These are phyloP conservation scores for Postia placenta DNA, from an alignment of 768 basidiomycete genomes.

Conservation along the genomic window DNA sequence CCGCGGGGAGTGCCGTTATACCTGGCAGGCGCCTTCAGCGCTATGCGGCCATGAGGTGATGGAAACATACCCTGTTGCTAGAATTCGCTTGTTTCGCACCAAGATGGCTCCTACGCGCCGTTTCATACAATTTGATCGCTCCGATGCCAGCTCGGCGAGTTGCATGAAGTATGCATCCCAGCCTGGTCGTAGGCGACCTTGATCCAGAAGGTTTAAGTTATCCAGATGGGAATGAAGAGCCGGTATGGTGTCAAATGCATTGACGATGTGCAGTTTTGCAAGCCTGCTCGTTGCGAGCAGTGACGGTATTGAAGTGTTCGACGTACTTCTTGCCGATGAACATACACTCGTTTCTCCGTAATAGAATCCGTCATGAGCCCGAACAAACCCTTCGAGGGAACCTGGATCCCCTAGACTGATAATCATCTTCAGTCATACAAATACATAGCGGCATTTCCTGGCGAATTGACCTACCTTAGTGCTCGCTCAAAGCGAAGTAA, in stretches of 20 bases:
- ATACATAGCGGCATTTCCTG: not conserved
- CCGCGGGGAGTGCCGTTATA: constrained; percentile 97
- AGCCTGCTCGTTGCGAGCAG: constrained; percentile 33
- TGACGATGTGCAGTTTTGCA: constrained; percentile 55
- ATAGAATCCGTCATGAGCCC: constrained; percentile 59
- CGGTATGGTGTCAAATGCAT: constrained; percentile 51
- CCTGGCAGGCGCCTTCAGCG: constrained; percentile 38
- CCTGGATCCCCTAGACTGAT: constrained; percentile 4
- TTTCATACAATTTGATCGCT: constrained; percentile 95
- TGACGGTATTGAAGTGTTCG: not conserved
- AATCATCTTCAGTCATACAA: not conserved
- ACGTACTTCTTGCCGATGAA: not conserved
- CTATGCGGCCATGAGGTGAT: not conserved
- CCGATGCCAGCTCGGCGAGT: constrained; percentile 83
- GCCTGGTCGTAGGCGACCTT: constrained; percentile 73
- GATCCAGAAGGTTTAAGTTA: constrained; percentile 58
- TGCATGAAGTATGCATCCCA: constrained; percentile 99
- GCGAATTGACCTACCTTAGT: not conserved
- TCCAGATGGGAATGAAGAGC: constrained; percentile 61
- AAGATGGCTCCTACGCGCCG: constrained; percentile 91
- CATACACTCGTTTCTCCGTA: constrained; percentile 39
- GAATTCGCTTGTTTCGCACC: constrained; percentile 74
- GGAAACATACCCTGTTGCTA: constrained; percentile 64
- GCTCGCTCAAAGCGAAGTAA: constrained; percentile 55
- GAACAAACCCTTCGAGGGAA: constrained; percentile 71